Percentiles rank a stretch among this genome's conserved stretches.
Conservation (phyloP, 345 rosid species). For the Brassica incana region DNA sequence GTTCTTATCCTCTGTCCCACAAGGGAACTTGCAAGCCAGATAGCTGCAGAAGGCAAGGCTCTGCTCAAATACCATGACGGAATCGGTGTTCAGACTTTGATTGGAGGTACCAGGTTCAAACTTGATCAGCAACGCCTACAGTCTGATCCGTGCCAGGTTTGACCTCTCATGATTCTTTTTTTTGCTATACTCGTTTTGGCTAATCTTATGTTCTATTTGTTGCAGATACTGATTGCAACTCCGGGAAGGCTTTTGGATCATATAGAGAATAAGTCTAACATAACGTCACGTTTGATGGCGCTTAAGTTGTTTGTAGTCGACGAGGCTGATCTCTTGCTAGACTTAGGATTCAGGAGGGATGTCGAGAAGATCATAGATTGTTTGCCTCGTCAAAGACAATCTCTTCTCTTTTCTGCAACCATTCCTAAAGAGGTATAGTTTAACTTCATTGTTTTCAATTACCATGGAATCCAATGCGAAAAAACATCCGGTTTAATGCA, state of each 20-base stretch:
- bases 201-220: conserved; percentile 15
- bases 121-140: conserved; percentile 81
- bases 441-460: background rate
- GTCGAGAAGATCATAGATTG: conserved; percentile 88
- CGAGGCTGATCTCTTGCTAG: conserved; percentile 92
- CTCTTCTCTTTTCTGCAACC: conserved; percentile 87
- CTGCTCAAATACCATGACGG: conserved; percentile 78
- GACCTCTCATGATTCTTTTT: conserved; percentile 15
- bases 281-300: conserved; percentile 81
- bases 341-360: conserved; percentile 94
- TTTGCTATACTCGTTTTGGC: background rate
- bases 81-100: conserved; percentile 78
- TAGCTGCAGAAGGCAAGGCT: conserved; percentile 93
- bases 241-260: conserved; percentile 97
- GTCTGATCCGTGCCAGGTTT: conserved; percentile 88
- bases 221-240: conserved; percentile 87
- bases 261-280: conserved; percentile 77
- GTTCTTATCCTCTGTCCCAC: conserved; percentile 89
- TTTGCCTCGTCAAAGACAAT: conserved; percentile 83
- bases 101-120: conserved; percentile 95
- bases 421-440: conserved; percentile 78
- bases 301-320: conserved; percentile 88
- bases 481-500: conserved; percentile 22
- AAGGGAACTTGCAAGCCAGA: conserved; percentile 92
- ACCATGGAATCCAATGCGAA: background rate